Evolutionary conservation across 768 basidiomycete genomes (phyloP).

Genomic region (Pholiota microspora): DNA sequence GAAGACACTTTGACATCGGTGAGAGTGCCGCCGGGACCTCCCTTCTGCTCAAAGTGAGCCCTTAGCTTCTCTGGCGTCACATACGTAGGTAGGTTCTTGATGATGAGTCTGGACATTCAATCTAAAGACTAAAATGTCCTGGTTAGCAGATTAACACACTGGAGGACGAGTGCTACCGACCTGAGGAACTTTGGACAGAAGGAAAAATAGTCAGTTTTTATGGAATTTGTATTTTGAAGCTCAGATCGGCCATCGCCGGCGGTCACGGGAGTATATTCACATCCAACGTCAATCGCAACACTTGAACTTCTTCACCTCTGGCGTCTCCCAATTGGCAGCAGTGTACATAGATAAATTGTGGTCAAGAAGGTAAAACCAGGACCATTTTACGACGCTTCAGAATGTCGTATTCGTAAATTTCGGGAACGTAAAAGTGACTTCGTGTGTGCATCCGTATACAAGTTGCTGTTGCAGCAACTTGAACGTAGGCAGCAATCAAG

Average conservation of each 20-base stretch:
- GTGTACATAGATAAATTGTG: too few relatives aligned
- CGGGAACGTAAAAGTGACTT: too few relatives aligned
- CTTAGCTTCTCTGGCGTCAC: constrained; percentile 62
- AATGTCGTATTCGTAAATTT: too few relatives aligned
- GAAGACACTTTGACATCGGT: constrained; percentile 86
- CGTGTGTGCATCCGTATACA: too few relatives aligned
- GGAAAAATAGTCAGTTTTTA: constrained; percentile 21
- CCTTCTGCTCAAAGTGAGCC: constrained; percentile 64
- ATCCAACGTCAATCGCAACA: neutral
- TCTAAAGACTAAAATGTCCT: constrained; percentile 1
- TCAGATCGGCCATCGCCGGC: constrained; percentile 27
- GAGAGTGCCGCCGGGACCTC: constrained; percentile 61
- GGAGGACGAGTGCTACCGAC: constrained; percentile 18
- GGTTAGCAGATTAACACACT: constrained; percentile 1
- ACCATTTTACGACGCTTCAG: too few relatives aligned
- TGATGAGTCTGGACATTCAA: constrained; percentile 79
- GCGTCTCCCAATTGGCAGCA: too few relatives aligned
- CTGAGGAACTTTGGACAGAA: constrained; percentile 15
- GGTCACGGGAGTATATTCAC: neutral
- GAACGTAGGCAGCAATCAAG: too few relatives aligned
- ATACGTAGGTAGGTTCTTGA: constrained; percentile 78
- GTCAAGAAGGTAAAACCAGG: too few relatives aligned
- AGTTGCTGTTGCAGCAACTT: too few relatives aligned
- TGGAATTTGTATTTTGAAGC: constrained; percentile 7
- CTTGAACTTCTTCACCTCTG: neutral